phyloP scores from a whole-genome alignment of 805 yeast genomes.

The Diddensiella transvaalensis region DNA sequence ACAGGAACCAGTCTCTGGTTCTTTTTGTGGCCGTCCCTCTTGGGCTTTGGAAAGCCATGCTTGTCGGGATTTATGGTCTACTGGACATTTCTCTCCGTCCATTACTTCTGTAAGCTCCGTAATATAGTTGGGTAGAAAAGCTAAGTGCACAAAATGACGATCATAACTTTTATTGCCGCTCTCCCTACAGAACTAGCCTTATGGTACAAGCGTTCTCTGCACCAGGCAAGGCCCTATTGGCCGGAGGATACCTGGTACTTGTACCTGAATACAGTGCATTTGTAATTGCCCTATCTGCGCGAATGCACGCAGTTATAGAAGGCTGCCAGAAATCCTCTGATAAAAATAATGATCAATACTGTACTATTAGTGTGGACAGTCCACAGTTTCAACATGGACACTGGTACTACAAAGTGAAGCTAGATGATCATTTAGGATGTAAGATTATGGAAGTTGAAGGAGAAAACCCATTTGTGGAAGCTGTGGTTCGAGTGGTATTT shows the following conservation, averaged over 20 bases:
- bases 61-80: conserved; percentile 41
- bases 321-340: conserved; percentile 13
- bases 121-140: neutral
- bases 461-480: conserved; percentile 71
- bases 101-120: conserved; percentile 6
- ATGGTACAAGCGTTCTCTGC: conserved; percentile 64
- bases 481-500: conserved; percentile 54
- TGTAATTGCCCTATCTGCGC: conserved; percentile 81
- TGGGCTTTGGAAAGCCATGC: conserved; percentile 25
- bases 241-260: conserved; percentile 91
- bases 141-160: neutral
- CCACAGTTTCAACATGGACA: conserved; percentile 71
- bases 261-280: conserved; percentile 72
- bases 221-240: conserved; percentile 91
- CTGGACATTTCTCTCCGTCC: conserved; percentile 43
- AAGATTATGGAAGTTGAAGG: conserved; percentile 9
- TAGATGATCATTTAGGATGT: conserved; percentile 1
- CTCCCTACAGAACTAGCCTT: neutral
- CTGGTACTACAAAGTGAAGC: conserved; percentile 55
- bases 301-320: conserved; percentile 74
- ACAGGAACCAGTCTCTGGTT: conserved; percentile 41
- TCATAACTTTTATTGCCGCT: too few species aligned
- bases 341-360: too few species aligned
- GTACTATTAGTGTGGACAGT: conserved; percentile 50
- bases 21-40: conserved; percentile 18